Conservation (phyloP, 306 rosid species). For the Vigna angularis region DNA sequence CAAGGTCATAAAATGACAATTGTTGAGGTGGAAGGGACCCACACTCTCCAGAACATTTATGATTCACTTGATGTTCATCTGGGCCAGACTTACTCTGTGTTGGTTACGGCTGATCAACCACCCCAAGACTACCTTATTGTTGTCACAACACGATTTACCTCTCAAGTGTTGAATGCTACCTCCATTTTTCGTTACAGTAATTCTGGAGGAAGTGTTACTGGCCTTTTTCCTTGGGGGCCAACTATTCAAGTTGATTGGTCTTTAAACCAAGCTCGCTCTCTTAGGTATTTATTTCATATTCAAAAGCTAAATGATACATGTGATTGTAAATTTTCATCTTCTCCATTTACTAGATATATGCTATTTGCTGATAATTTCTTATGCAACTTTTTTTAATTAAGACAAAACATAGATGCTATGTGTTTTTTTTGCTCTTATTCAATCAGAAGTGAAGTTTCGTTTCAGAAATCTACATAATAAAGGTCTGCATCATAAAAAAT, state of each 20-base stretch:
- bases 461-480: background rate
- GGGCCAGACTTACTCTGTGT: slow-evolving; percentile 80
- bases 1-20: slow-evolving; percentile 82
- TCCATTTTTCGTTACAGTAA: slow-evolving; percentile 76
- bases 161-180: slow-evolving; percentile 63
- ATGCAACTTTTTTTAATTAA: background rate
- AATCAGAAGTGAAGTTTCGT: background rate
- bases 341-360: background rate
- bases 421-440: background rate
- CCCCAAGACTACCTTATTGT: slow-evolving; percentile 76
- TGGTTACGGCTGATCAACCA: slow-evolving; percentile 85
- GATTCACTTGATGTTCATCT: slow-evolving; percentile 85
- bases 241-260: slow-evolving; percentile 81
- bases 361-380: background rate
- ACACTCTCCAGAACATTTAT: slow-evolving; percentile 76
- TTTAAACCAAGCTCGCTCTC: slow-evolving; percentile 76
- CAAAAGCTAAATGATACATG: background rate
- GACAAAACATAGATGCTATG: background rate
- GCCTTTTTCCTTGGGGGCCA: slow-evolving; percentile 79
- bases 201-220: slow-evolving; percentile 62
- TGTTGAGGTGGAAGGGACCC: slow-evolving; percentile 94
- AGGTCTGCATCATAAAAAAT: background rate
- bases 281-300: slow-evolving; percentile 57
- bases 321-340: slow-evolving; percentile 9
- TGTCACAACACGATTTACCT: slow-evolving; percentile 72